A percentile compares a stretch with the other conserved stretches of the same genome.
These are phyloP conservation scores for Oenanthe javanica DNA, from an alignment of 140 eudicot genomes.

Conservation along the genomic window DNA sequence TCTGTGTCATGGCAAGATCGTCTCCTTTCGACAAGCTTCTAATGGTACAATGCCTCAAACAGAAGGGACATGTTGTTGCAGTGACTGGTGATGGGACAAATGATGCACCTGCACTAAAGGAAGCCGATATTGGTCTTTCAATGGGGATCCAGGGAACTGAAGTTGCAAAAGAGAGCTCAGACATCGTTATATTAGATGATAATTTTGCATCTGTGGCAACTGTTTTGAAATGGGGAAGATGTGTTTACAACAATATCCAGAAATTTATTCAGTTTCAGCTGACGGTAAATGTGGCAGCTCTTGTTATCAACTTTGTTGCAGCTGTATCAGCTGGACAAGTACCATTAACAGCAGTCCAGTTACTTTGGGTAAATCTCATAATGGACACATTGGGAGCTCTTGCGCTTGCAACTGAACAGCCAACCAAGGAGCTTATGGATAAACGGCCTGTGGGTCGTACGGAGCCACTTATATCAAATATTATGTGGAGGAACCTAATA, in stretches of 20 bases:
- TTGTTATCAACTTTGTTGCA: slow-evolving; percentile 29
- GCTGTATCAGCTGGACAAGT: slow-evolving; percentile 39
- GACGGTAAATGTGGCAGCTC: slow-evolving; percentile 33
- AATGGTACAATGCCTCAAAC: slow-evolving; percentile 58
- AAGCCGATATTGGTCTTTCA: slow-evolving; percentile 68
- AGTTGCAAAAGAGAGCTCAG: slow-evolving; percentile 67
- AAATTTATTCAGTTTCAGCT: slow-evolving; percentile 79
- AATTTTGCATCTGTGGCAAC: slow-evolving; percentile 60
- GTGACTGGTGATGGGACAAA: slow-evolving; percentile 71
- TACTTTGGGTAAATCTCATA: slow-evolving; percentile 37
- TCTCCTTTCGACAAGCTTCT: slow-evolving; percentile 73
- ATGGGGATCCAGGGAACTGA: slow-evolving; percentile 80
- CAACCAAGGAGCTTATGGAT: slow-evolving; percentile 33
- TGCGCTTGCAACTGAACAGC: slow-evolving; percentile 37
- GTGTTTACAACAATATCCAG: slow-evolving; percentile 70
- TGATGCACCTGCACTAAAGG: slow-evolving; percentile 68
- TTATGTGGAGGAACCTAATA: slow-evolving; percentile 47
- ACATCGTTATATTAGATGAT: slow-evolving; percentile 67
- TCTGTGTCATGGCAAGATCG: slow-evolving; percentile 72
- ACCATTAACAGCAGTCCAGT: slow-evolving; percentile 30
- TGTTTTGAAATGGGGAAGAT: slow-evolving; percentile 65
- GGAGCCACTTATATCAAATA: slow-evolving; percentile 36
- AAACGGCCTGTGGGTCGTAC: slow-evolving; percentile 35
- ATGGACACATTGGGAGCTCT: slow-evolving; percentile 46
- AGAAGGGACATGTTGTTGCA: slow-evolving; percentile 75